Conservation (phyloP, 2,329 filamentous ascomycete species). For the Clarireedia homoeocarpa region DNA sequence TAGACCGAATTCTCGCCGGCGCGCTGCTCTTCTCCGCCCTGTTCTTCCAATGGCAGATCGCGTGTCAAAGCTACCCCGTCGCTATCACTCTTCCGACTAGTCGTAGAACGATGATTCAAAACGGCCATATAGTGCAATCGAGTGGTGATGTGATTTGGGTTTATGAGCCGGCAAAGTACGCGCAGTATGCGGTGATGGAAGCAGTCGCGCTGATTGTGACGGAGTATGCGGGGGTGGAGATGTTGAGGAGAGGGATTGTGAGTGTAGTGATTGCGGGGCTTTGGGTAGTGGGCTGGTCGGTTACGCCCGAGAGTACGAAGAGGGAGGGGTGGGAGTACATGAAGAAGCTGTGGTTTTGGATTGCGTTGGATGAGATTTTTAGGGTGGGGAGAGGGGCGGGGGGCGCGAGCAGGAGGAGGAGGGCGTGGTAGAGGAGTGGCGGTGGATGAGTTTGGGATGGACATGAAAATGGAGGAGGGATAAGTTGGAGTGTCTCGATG, state of each 20-base stretch:
- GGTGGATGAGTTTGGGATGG: not conserved
- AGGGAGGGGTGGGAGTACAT: conserved; percentile 13
- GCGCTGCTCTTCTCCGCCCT: conserved; percentile 15
- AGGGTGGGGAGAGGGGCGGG: not conserved
- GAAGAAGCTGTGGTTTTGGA: conserved; percentile 19
- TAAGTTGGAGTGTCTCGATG: too few relatives aligned
- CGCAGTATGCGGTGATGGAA: conserved; percentile 12
- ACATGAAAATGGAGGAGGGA: not conserved
- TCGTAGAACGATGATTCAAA: not conserved
- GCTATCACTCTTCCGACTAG: not conserved
- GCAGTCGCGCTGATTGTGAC: conserved; percentile 8
- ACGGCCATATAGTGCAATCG: not conserved
- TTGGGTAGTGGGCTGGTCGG: conserved; percentile 16
- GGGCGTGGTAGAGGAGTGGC: not conserved
- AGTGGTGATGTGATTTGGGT: conserved; percentile 9
- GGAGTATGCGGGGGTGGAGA: conserved; percentile 12
- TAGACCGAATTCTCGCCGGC: conserved; percentile 16
- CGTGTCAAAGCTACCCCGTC: conserved; percentile 12
- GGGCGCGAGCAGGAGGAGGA: not conserved
- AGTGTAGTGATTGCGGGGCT: conserved; percentile 10
- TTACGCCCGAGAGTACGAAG: conserved; percentile 13
- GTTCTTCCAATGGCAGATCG: conserved; percentile 19
- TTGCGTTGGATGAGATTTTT: conserved; percentile 17
- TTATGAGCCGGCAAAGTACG: conserved; percentile 17
- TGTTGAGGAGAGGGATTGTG: conserved; percentile 9